Base-by-base conservation (phyloP, 306 rosid species). In the Phaseolus lunatus region DNA sequence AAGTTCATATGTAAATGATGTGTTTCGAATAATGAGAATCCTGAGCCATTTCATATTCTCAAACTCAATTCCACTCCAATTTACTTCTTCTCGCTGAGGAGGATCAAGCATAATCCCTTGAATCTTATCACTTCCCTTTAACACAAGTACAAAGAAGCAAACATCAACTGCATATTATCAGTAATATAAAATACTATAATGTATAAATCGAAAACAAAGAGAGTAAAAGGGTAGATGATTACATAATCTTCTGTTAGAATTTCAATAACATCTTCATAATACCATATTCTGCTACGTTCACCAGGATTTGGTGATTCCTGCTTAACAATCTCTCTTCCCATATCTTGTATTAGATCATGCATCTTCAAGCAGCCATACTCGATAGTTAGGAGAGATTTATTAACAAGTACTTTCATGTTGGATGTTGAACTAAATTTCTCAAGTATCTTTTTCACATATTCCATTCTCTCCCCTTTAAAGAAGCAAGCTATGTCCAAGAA, bases 71-170 rank as follows among this genome's bases (percentile, higher is more conserved):
- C 72, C 74, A 43, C 10, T 63, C 78, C 39, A 72, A 4, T 64
- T 5, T 13, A 50, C 67, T 7, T 23, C 4, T 53, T 41, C 9
- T 53, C 1, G 18, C 2, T 54, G 3, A 0, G 58, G 75, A 3
- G 81, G 81, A 53, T 77, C 44, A 67, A 79, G 66, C 67, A 71
- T 41, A 52, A 80, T 63, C 16, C 79, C 79, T 20, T 80, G 50
- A 52, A 80, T 63, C 16, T 10, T 9, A 1, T 2, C 3, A 27
- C 50, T 73, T 64, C 62, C 83, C 83, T 72, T 4, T 29, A 19
- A 56, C 67, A 53, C n/a, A 67, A 67, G n/a, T n/a, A 16, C 11
- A 77, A 1, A 39, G 19, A 49, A 11, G 3, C 24, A 43, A 37
- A 24, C 37, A 16, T 37, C 24, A 73, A 41, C 16, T 15, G 0